Base-by-base conservation (phyloP, 2,329 filamentous ascomycete species). In the Cryphonectria radicalis region DNA sequence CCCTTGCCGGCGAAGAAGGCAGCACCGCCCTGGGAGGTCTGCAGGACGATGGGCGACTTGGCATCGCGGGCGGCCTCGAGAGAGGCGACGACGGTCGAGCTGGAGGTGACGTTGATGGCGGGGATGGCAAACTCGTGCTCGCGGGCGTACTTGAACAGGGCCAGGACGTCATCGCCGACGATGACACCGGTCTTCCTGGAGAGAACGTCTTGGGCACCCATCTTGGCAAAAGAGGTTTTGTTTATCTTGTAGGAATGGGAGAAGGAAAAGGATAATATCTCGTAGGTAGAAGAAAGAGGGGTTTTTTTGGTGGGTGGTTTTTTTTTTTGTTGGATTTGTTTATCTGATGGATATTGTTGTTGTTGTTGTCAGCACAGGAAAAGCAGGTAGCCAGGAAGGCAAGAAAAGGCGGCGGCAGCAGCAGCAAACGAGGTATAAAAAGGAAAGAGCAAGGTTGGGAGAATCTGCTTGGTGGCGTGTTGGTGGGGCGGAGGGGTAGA, bases 1-100 rank as follows among this genome's bases (percentile, higher is more conserved):
- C 93, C 94, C 91, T 95, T 95, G 83, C 93, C 94, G 78, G 93
- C 93, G 81, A 97, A 97, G 89, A 91, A 97, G 78, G 94, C 95
- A 75, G 94, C 92, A 85, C 95, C 95, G 80, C 96, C 96, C 85
- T 98, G 93, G 78, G 93, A 97, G 79, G 93, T 88, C 87, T 98
- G 96, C 77, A 98, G 90, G 84, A 98, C 92, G 84, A 98, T 91
- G 78, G 96, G 96, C 73, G 93, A 88, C 84, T 97, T 97, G 81
- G 90, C 87, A 84, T 98, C 95, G 79, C 94, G 92, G 77, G 96
- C 96, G 81, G 96, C 96, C 89, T 99, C 96, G 78, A 99, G 94
- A 69, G 93, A 86, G 78, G 94, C 91, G 76, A 98, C 92, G 66
- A 77, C 80, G 68, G 85, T 87, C 74, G 94, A 97, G 74, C 93